Evolutionary conservation across 1,284 basidiomycete genomes (phyloP), one percentile per base, ranked within the genome.

Genomic region (Moniliella sp.): DNA sequence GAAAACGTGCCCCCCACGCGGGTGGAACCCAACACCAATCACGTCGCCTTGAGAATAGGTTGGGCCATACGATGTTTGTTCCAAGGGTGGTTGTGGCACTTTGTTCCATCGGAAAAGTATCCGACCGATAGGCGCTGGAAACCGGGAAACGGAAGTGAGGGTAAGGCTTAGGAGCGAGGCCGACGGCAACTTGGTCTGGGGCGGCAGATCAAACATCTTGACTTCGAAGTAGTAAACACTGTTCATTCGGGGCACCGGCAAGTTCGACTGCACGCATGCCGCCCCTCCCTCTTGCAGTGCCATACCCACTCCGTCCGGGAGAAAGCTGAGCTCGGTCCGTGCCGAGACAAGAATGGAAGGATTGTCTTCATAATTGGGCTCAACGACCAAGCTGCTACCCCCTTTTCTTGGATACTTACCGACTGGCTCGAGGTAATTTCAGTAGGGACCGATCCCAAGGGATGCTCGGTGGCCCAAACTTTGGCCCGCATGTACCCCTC

Each of bases 381-480:
- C 84, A 55, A 93, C 93, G 12, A 74, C 84, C 84, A 93, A 4
- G 84, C 84, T 15, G 84, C 84, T 26, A 93, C 84, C 41, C 84
- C 84, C 59, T 93, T 65, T 65, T 93, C 84, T 61, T 93, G 84
- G 40, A 93, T 93, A 14, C 83, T 84, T 18, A 93, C 72, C 64
- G 91, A 93, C 54, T 93, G 84, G 1, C 84, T 86, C 23, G 93
- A 68, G 0, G 86, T 93, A 62, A 93, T 93, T 60, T 93, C 84
- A 31, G 86, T 84, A 15, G 83, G 79, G 30, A 76, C 67, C 10
- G 84, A 91, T n/a, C n/a, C n/a, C n/a, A n/a, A n/a, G n/a, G n/a
- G n/a, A n/a, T n/a, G n/a, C n/a, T n/a, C n/a, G n/a, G n/a, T n/a
- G n/a, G n/a, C n/a, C n/a, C n/a, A n/a, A n/a, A n/a, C n/a, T n/a